Evolutionary conservation across 2,329 filamentous ascomycete species (phyloP).

Genomic region (Trichoderma koningii): DNA sequence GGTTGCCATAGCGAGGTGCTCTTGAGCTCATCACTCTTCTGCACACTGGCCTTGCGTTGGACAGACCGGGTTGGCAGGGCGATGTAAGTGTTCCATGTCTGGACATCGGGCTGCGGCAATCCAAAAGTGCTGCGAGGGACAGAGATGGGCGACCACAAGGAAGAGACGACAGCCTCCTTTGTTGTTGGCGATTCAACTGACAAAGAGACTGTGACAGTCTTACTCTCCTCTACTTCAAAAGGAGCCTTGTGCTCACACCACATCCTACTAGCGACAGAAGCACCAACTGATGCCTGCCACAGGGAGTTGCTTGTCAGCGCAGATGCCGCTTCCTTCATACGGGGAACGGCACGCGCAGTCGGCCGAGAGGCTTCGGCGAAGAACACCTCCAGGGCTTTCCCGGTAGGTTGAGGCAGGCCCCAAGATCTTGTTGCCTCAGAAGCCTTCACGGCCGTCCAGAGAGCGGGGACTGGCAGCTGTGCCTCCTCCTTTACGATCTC

Average conservation of each 20-base stretch:
- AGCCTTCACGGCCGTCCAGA: slow-evolving; percentile 15
- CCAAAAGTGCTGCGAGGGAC: background rate
- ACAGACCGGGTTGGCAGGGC: no score
- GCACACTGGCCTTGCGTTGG: no score
- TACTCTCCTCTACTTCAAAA: background rate
- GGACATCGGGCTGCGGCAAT: slow-evolving; percentile 17
- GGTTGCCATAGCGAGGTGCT: no score
- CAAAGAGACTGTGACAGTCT: background rate
- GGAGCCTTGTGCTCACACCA: background rate
- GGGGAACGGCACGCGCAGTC: slow-evolving; percentile 18
- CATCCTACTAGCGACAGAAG: background rate
- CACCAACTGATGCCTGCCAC: background rate
- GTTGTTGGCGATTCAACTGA: background rate
- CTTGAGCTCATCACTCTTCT: no score
- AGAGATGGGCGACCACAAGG: background rate
- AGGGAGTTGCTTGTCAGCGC: background rate
- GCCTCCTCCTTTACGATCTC: background rate
- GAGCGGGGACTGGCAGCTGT: slow-evolving; percentile 5
- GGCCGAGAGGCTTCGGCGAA: slow-evolving; percentile 27
- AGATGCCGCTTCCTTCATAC: slow-evolving; percentile 22
- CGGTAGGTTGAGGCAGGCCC: slow-evolving; percentile 43
- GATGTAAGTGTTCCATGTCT: slow-evolving; percentile 20
- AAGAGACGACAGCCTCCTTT: background rate
- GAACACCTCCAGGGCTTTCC: slow-evolving; percentile 41
- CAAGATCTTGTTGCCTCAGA: background rate